phyloP scores from a whole-genome alignment of 1,284 basidiomycete species.

The Retiboletus fuscus region DNA sequence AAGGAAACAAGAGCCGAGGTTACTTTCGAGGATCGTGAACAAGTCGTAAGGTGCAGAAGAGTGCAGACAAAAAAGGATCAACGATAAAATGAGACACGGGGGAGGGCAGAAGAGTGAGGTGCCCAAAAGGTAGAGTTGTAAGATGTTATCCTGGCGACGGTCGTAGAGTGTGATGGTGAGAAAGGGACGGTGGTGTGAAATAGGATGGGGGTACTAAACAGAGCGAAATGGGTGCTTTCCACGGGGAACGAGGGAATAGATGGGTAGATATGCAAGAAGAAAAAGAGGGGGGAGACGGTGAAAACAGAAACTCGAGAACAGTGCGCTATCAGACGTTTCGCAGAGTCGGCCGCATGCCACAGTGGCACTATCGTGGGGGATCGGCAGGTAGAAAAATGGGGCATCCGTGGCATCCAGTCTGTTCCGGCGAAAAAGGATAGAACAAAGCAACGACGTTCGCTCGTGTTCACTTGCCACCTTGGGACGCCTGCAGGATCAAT shows the following conservation, averaged over 20 bases:
- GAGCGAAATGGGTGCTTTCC: conserved; percentile 33
- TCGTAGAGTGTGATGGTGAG: conserved; percentile 25
- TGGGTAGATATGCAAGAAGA: conserved; percentile 32
- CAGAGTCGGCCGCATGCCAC: conserved; percentile 4
- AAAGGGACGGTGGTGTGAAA: not conserved
- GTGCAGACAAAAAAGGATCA: not conserved
- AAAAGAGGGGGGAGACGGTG: not conserved
- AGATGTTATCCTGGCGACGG: conserved; percentile 22
- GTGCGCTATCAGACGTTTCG: not conserved
- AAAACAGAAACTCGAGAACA: conserved; percentile 10
- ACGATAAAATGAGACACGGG: not conserved
- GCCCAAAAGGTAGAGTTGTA: conserved; percentile 11
- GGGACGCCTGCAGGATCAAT: conserved; percentile 52
- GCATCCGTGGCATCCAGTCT: not conserved
- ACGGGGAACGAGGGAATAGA: conserved; percentile 22
- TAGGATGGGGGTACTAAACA: conserved; percentile 18
- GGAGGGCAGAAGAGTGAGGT: not conserved
- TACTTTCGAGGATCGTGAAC: conserved; percentile 33
- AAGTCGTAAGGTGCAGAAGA: conserved; percentile 31
- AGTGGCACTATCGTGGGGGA: not conserved
- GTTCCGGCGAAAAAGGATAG: conserved; percentile 5
- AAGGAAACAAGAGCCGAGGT: conserved; percentile 5
- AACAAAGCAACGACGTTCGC: not conserved
- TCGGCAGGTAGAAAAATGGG: conserved; percentile 7
- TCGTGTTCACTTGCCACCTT: conserved; percentile 43